Base-by-base conservation (phyloP, 164 flowering plant genomes). In the Chimonanthus praecox region DNA sequence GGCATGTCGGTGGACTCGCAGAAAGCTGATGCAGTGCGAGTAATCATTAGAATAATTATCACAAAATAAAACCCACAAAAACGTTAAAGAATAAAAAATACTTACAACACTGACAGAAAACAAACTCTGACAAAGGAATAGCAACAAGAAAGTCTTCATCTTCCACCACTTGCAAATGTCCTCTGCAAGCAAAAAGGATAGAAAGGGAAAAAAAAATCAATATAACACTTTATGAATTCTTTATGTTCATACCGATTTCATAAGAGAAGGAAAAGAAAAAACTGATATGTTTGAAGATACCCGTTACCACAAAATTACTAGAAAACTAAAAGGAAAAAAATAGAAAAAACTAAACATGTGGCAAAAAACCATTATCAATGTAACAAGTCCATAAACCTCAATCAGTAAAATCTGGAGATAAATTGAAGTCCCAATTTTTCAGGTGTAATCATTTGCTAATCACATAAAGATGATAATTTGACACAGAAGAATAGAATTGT, bases 1-100 rank as follows among this genome's bases (percentile, higher is more conserved):
- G 97, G 73, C 99, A 96, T n/a, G 97, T 90, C 58, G 78, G 88
- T 43, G 96, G 92, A 68, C 33, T 80, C 5, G 62, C 80, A 63
- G 89, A 85, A 82, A 78, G 70, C 98, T 92, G 81, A 68, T 15
- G 54, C 18, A 73, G 67, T 7, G 45, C 7, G 2, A 9, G n/a
- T 58, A 58, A 61, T 21, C 13, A 70, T 61, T 15, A 43, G 15
- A 47, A 43, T 6, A 71, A n/a, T 18, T 63, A n/a, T 20, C 62
- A 47, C 1, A 71, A 49, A 33, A 65, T 20, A 70, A 44, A 44
- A 16, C 46, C 51, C 6, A 15, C 15, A 18, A 45, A 70, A 9
- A 33, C 18, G 2, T 16, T 47, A 78, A 45, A 9, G 13, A 13
- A 11, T 11, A 21, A 10, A 18, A 4, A 75, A 50, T 69, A 72